Base-by-base conservation (phyloP, 2,329 filamentous ascomycete species). In the Claviceps purpurea region DNA sequence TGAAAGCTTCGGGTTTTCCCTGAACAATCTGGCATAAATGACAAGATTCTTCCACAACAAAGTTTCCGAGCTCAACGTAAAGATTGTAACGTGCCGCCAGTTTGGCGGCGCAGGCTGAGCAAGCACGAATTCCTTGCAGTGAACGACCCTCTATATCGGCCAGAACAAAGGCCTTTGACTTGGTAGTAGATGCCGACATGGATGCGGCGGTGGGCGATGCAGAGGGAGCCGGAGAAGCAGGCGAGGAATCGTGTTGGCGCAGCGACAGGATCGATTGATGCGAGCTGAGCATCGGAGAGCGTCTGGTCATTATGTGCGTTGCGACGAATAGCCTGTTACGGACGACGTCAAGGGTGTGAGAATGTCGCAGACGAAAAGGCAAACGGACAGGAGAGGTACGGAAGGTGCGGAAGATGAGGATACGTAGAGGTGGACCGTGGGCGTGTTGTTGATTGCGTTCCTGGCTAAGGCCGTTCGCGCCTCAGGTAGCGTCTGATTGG, bases 1-100 rank as follows among this genome's bases (percentile, higher is more conserved):
- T 86, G 66, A 89, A 95, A 54, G 75, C 75, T 61, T 82, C 81
- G 4, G 81, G 78, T 50, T 72, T 70, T 57, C 67, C 63, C 51
- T 70, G 64, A 56, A 63, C 62, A 45, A 69, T 59, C 50, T 64
- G 60, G 60, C 70, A 72, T 47, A 72, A 60, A 16, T 58, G 62
- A 53, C 70, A 73, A 37, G 55, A 52, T 37, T 57, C 50, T 42
- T 56, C 55, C 44, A 58, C 55, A 44, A 58, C 54, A 1, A 3
- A 4, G 30, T 34, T 34, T 34, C 2, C 11, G 30, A 4, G 10
- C 11, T 1, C 30, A 34, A 34, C 30, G 30, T 11, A 0, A 4
- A 11, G 4, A 34, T 11, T 34, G 30, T 34, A 34, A 34, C 62
- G 47, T 46, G 40, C 14, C 58, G 56, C 50, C 57, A 71, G 61